phyloP scores from a whole-genome alignment of 1,284 basidiomycete species.

The Trametes sp. region DNA sequence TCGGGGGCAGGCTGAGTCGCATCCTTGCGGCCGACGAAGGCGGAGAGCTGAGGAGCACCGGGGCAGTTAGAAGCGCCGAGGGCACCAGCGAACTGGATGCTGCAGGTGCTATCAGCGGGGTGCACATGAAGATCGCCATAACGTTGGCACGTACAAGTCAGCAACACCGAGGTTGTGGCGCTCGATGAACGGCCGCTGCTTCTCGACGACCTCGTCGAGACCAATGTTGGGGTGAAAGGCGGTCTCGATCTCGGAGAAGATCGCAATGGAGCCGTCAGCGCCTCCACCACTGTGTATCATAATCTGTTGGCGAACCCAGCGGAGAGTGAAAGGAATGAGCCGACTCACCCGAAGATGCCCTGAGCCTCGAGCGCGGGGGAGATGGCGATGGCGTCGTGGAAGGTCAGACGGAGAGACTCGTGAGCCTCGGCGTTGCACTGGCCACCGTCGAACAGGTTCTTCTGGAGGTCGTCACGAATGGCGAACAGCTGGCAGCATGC shows the following conservation, averaged over 20 bases:
- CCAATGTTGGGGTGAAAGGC: slow-evolving; percentile 38
- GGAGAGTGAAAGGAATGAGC: not conserved
- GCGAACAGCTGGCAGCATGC: slow-evolving; percentile 50
- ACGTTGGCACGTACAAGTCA: slow-evolving; percentile 32
- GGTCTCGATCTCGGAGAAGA: slow-evolving; percentile 36
- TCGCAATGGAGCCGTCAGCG: slow-evolving; percentile 38
- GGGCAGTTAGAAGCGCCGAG: slow-evolving; percentile 41
- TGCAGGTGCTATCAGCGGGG: slow-evolving; percentile 1
- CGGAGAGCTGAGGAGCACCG: slow-evolving; percentile 39
- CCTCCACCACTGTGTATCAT: slow-evolving; percentile 33
- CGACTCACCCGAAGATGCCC: slow-evolving; percentile 30
- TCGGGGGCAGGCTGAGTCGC: slow-evolving; percentile 45
- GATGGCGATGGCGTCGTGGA: slow-evolving; percentile 43
- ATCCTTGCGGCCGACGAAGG: slow-evolving; percentile 43
- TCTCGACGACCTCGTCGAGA: slow-evolving; percentile 39
- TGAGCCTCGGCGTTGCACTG: slow-evolving; percentile 40
- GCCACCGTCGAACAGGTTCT: slow-evolving; percentile 45
- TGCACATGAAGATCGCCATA: not conserved
- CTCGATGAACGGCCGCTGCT: slow-evolving; percentile 37
- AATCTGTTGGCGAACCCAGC: slow-evolving; percentile 33
- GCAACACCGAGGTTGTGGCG: slow-evolving; percentile 36
- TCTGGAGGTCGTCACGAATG: slow-evolving; percentile 46
- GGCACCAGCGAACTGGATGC: slow-evolving; percentile 43
- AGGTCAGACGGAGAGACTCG: slow-evolving; percentile 41
- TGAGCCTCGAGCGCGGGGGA: slow-evolving; percentile 27